These are phyloP conservation scores for Zalaria sp. DNA, from an alignment of 2,329 filamentous ascomycete genomes.

Conservation along the genomic window DNA sequence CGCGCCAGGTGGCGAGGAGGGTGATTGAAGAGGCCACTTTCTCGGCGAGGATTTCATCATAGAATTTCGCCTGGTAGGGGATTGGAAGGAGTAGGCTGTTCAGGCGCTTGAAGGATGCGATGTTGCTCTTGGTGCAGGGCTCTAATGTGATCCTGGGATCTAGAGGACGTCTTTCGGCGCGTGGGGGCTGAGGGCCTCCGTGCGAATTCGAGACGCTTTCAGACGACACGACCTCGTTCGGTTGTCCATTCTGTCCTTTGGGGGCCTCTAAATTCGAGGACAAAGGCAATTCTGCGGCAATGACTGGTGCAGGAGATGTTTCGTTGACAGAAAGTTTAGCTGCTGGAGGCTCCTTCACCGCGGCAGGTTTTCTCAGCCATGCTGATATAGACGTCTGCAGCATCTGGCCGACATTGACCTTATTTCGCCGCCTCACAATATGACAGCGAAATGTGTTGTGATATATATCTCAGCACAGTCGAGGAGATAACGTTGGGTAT, in stretches of 20 bases:
- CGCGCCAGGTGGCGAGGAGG: conserved; percentile 44
- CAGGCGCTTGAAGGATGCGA: conserved; percentile 42
- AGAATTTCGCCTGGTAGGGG: conserved; percentile 47
- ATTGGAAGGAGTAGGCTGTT: conserved; percentile 46
- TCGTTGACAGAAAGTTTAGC: background rate
- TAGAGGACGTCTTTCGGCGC: conserved; percentile 8
- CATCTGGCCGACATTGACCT: background rate
- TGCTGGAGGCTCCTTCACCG: conserved; percentile 14
- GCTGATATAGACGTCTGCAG: conserved; percentile 31
- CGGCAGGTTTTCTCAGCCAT: conserved; percentile 32
- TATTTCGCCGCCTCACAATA: no score
- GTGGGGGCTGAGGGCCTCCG: conserved; percentile 4
- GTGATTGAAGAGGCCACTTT: conserved; percentile 38
- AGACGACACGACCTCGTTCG: background rate
- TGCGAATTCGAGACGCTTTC: background rate
- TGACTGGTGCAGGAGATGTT: no score
- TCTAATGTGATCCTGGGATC: conserved; percentile 39
- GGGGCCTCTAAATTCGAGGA: no score
- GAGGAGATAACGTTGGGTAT: no score
- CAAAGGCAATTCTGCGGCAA: no score
- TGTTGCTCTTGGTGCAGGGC: conserved; percentile 36
- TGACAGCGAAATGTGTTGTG: no score
- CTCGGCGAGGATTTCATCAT: conserved; percentile 44
- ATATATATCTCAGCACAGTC: no score
- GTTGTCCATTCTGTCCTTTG: background rate